These are phyloP conservation scores for Aureobasidium sp. DNA, from an alignment of 2,329 filamentous ascomycete species.

Conservation along the genomic window DNA sequence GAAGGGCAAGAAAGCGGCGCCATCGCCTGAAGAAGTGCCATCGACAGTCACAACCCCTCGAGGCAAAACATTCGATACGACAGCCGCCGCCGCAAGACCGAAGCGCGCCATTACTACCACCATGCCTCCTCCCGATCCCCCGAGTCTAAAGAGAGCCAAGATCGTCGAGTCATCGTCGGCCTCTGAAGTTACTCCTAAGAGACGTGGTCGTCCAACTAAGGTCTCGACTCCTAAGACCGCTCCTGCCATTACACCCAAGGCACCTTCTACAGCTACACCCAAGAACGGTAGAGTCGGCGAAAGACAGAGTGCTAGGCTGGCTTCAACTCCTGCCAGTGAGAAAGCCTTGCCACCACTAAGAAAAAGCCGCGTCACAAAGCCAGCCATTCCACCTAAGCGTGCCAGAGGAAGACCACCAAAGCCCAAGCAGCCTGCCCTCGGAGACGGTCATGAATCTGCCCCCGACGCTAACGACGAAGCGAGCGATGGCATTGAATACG, in stretches of 20 bases:
- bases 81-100: constrained; percentile 18
- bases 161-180: not conserved
- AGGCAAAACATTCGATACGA: constrained; percentile 23
- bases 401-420: constrained; percentile 19
- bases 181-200: constrained; percentile 19
- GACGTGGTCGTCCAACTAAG: constrained; percentile 24
- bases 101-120: constrained; percentile 10
- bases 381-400: constrained; percentile 4
- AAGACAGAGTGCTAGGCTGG: constrained; percentile 14
- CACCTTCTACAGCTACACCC: not conserved
- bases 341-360: not conserved
- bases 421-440: not conserved
- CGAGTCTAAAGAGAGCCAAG: constrained; percentile 10
- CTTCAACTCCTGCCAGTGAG: constrained; percentile 1
- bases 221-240: not conserved
- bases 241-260: not conserved
- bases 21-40: not conserved
- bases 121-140: constrained; percentile 5
- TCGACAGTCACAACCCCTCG: constrained; percentile 19
- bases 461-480: constrained; percentile 10
- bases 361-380: not conserved
- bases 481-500: constrained; percentile 7
- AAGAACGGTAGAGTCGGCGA: not conserved
- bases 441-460: not conserved
- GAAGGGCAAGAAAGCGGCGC: not conserved